Evolutionary conservation across 345 rosid genomes (phyloP), one percentile per base, ranked within the genome.

Genomic region (Leavenworthia alabamica): DNA sequence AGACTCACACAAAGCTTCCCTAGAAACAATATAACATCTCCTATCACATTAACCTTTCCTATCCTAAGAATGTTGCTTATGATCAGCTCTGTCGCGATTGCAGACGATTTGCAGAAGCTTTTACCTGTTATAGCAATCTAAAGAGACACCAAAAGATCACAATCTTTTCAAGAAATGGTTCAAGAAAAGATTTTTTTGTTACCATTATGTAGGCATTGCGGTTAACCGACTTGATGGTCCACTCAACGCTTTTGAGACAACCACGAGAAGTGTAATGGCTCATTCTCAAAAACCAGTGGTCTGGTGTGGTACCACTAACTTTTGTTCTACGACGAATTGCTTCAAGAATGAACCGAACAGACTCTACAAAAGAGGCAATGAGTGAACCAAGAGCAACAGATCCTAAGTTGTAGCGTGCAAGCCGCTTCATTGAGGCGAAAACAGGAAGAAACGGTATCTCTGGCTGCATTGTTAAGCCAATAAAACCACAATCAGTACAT

Each of bases 141-240:
- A 72, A 75, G 28, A 46, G 44, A 66, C 29, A 54, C 66, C 43
- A 3, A 33, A n/a, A 36, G 36, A 36, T 14, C 39, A 7, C 32
- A 17, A 13, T 50, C 8, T 41, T 41, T 32, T 60, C 52, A 59
- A 20, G 52, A 43, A 26, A 37, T 40, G 26, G 40, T 12, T 53
- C n/a, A 45, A 70, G 23, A 42, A 40, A 31, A 20, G 35, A 13
- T 7, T 44, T 16, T 8, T 10, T 8, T 53, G 28, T 37, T 85
- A 93, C 97, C 99, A 93, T 93, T 77, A 93, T 89, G 67, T 93
- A 89, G 68, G 96, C 97, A 70, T 89, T 93, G 73, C 89, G 97
- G 75, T 89, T 93, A 50, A 84, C 83, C 10, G 99, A 89, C 70
- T 73, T 89, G 64, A 87, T 71, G 16, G 88, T 89, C 91, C 90